These are phyloP conservation scores for Chlamydomonas sphaeroides DNA, from an alignment of 139 green algal genomes.

Conservation along the genomic window DNA sequence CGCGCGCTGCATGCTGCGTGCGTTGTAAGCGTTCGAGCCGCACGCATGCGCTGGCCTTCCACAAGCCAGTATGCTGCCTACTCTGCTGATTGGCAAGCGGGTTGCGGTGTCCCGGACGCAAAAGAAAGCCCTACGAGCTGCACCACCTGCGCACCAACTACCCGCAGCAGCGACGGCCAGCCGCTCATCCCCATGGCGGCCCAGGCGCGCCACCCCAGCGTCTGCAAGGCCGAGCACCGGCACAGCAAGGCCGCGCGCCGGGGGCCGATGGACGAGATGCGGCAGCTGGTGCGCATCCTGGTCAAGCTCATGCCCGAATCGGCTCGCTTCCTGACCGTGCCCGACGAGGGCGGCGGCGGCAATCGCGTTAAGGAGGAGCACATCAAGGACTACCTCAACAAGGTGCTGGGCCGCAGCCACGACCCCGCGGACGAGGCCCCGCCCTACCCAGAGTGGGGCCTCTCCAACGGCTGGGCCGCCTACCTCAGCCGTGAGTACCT, in stretches of 20 bases:
- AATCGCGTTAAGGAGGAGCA: slow-evolving; percentile 83
- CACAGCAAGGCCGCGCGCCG: slow-evolving; percentile 58
- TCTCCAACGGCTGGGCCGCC: slow-evolving; percentile 76
- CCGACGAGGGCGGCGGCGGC: slow-evolving; percentile 74
- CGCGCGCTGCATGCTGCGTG: too few relatives aligned
- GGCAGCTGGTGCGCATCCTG: slow-evolving; percentile 87
- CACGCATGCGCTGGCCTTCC: too few relatives aligned
- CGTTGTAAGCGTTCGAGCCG: too few relatives aligned
- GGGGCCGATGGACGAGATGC: slow-evolving; percentile 93
- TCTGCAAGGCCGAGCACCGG: slow-evolving; percentile 50
- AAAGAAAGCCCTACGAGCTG: too few relatives aligned
- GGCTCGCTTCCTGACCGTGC: slow-evolving; percentile 34
- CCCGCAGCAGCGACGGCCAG: neutral
- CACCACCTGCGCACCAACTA: too few relatives aligned
- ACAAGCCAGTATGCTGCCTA: too few relatives aligned
- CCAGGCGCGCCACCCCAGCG: slow-evolving; percentile 25
- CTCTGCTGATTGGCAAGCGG: too few relatives aligned
- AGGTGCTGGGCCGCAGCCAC: slow-evolving; percentile 69
- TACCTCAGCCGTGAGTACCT: slow-evolving; percentile 69
- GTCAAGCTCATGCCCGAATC: slow-evolving; percentile 81
- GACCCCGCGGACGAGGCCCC: slow-evolving; percentile 12
- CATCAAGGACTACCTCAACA: slow-evolving; percentile 84
- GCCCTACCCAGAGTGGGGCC: slow-evolving; percentile 79
- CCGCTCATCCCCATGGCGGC: too few relatives aligned
- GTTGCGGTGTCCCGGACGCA: too few relatives aligned